These are phyloP conservation scores for Ceratocystis ficicola DNA, from an alignment of 2,329 filamentous ascomycete species.

Conservation along the genomic window DNA sequence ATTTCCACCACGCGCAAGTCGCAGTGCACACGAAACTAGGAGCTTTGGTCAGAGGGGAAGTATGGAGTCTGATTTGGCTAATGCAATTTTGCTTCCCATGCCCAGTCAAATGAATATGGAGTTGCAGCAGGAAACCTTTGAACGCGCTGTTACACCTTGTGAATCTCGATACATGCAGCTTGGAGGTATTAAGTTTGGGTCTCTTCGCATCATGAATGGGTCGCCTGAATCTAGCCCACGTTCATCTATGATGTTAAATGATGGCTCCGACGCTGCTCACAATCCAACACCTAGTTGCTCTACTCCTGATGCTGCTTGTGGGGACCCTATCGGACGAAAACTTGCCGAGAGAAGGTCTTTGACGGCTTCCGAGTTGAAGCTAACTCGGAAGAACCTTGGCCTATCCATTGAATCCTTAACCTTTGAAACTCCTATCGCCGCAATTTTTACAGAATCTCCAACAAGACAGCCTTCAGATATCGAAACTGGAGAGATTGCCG, in stretches of 20 bases:
- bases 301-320: background rate
- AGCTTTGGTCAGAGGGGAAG: background rate
- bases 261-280: background rate
- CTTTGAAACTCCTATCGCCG: slow-evolving; percentile 13
- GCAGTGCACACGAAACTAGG: background rate
- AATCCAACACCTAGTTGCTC: background rate
- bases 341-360: background rate
- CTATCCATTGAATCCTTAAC: background rate
- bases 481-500: background rate
- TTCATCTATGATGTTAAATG: slow-evolving; percentile 24
- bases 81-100: background rate
- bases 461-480: background rate
- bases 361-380: slow-evolving; percentile 10
- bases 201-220: slow-evolving; percentile 51
- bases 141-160: slow-evolving; percentile 32
- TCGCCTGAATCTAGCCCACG: slow-evolving; percentile 38
- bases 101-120: slow-evolving; percentile 23
- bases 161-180: slow-evolving; percentile 48
- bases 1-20: slow-evolving; percentile 9
- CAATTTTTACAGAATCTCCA: background rate
- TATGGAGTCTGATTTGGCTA: background rate
- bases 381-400: background rate
- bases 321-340: background rate
- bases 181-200: slow-evolving; percentile 51
- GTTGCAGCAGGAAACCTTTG: slow-evolving; percentile 23